Percentiles rank a stretch among this genome's conserved stretches.
Conservation (phyloP, 2,329 filamentous ascomycete species). For the Helotiales sp. region DNA sequence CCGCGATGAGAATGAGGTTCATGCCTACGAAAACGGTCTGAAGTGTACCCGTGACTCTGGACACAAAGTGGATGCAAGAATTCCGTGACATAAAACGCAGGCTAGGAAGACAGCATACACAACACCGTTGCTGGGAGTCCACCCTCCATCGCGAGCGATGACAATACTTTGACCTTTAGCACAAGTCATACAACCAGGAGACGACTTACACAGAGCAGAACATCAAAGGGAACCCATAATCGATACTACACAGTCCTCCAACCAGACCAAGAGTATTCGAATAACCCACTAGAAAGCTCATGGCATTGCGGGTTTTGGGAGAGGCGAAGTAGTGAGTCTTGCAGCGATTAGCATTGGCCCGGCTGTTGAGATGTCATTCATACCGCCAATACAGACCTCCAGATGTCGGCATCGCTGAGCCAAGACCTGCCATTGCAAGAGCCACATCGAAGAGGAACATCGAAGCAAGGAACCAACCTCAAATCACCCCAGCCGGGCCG, state of each 20-base stretch:
- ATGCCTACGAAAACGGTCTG: slow-evolving; percentile 60
- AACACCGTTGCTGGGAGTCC: slow-evolving; percentile 58
- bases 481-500: slow-evolving; percentile 65
- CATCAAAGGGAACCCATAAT: slow-evolving; percentile 62
- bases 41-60: slow-evolving; percentile 62
- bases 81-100: slow-evolving; percentile 57
- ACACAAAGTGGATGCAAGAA: slow-evolving; percentile 57
- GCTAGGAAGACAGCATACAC: slow-evolving; percentile 63
- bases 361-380: not conserved
- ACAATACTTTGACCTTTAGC: slow-evolving; percentile 48
- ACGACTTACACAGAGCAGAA: slow-evolving; percentile 55
- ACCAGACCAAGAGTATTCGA: slow-evolving; percentile 65
- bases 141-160: slow-evolving; percentile 59
- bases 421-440: slow-evolving; percentile 61
- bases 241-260: slow-evolving; percentile 66
- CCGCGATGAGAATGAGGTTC: slow-evolving; percentile 60
- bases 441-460: slow-evolving; percentile 63
- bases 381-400: slow-evolving; percentile 59
- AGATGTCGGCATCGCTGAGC: slow-evolving; percentile 61
- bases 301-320: slow-evolving; percentile 57
- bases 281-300: slow-evolving; percentile 65
- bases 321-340: slow-evolving; percentile 64
- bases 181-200: not conserved
- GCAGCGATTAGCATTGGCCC: slow-evolving; percentile 37
- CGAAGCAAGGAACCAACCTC: slow-evolving; percentile 65